Evolutionary conservation across 1,139 yeast species (phyloP).

Genomic region (Suhomyces bolitotheri): DNA sequence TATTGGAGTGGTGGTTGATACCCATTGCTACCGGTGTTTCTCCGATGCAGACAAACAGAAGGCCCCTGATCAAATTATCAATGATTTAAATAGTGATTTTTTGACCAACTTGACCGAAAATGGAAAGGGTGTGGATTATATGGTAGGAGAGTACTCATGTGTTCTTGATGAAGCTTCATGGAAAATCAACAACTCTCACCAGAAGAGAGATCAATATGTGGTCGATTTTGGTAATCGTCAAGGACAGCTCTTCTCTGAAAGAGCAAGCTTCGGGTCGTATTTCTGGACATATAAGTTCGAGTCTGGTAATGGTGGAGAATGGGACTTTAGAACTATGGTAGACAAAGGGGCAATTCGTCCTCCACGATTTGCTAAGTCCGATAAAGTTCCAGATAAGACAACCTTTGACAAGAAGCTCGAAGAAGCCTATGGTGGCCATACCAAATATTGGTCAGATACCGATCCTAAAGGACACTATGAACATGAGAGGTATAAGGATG

Average conservation of each 20-base stretch:
- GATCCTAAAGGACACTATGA: conserved; percentile 65
- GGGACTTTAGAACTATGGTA: conserved; percentile 86
- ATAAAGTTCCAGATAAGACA: conserved; percentile 37
- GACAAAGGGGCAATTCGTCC: conserved; percentile 57
- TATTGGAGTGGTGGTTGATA: conserved; percentile 72
- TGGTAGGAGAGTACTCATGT: conserved; percentile 90
- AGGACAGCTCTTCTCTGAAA: conserved; percentile 41
- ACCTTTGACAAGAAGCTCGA: conserved; percentile 45
- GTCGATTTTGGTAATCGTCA: conserved; percentile 45
- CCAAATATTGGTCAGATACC: conserved; percentile 66
- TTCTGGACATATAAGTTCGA: conserved; percentile 93
- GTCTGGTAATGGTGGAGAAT: conserved; percentile 91
- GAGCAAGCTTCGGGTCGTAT: conserved; percentile 69
- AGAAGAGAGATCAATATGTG: conserved; percentile 36
- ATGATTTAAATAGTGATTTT: conserved; percentile 55
- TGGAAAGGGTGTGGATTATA: conserved; percentile 60
- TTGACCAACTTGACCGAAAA: conserved; percentile 51
- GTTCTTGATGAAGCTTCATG: conserved; percentile 78
- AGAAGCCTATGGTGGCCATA: conserved; percentile 48
- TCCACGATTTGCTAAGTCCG: conserved; percentile 26
- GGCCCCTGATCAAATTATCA: conserved; percentile 61
- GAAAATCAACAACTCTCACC: conserved; percentile 55
- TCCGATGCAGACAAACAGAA: conserved; percentile 71
- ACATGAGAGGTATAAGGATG: conserved; percentile 78
- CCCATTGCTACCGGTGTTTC: conserved; percentile 86